Conservation (phyloP, 352 stramenopile species). For the Globisporangium abappressorium region DNA sequence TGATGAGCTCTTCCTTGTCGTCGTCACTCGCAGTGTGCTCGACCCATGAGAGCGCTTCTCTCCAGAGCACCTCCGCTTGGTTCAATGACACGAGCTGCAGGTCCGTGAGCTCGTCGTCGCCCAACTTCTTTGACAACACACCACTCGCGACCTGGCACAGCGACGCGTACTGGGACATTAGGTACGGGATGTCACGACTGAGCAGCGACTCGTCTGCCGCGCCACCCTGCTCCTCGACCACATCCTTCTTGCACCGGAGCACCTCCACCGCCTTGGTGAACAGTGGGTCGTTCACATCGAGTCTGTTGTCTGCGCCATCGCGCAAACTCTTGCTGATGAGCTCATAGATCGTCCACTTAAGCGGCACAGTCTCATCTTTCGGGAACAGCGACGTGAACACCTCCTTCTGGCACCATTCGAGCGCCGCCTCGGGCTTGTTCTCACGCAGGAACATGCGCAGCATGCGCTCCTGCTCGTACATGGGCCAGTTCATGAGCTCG, state of each 20-base stretch:
- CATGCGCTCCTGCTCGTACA: slow-evolving; percentile 69
- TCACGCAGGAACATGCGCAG: slow-evolving; percentile 56
- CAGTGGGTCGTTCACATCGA: slow-evolving; percentile 54
- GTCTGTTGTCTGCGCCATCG: slow-evolving; percentile 29
- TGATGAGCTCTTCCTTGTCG: slow-evolving; percentile 44
- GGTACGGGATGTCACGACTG: slow-evolving; percentile 64
- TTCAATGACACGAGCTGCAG: slow-evolving; percentile 46
- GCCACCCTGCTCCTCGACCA: slow-evolving; percentile 32
- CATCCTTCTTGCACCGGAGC: slow-evolving; percentile 61
- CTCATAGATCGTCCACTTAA: slow-evolving; percentile 76
- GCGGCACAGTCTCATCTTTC: slow-evolving; percentile 53
- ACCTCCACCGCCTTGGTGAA: slow-evolving; percentile 57
- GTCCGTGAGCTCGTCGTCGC: slow-evolving; percentile 33
- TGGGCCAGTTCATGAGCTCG: slow-evolving; percentile 68
- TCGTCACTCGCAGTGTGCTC: slow-evolving; percentile 43
- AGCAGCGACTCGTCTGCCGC: slow-evolving; percentile 43
- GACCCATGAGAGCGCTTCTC: slow-evolving; percentile 62
- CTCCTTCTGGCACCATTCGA: slow-evolving; percentile 58
- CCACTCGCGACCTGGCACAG: slow-evolving; percentile 50
- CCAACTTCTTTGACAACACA: slow-evolving; percentile 25
- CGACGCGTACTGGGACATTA: slow-evolving; percentile 67
- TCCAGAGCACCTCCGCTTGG: slow-evolving; percentile 67
- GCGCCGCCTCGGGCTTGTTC: slow-evolving; percentile 41
- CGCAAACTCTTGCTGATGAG: slow-evolving; percentile 52
- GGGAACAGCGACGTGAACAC: slow-evolving; percentile 51